Evolutionary conservation across 352 stramenopile species (phyloP).

Genomic region (Phytopythium cucurbitacearum): DNA sequence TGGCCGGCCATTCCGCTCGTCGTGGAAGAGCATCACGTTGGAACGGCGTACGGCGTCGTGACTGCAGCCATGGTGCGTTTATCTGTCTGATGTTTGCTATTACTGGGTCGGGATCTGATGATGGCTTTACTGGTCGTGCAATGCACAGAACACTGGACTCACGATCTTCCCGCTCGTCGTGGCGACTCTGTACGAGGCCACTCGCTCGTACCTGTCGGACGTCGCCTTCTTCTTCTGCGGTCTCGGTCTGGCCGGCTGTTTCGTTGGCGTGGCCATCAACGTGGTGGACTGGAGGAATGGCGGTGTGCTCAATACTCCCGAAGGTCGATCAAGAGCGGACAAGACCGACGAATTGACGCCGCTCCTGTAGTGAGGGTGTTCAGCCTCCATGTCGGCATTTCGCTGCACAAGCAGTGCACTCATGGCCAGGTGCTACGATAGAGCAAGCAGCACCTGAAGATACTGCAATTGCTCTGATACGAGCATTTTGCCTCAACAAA

Average conservation of each 20-base stretch:
- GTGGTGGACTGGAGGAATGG: constrained; percentile 15
- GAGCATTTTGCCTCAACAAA: neutral
- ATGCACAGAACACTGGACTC: constrained; percentile 51
- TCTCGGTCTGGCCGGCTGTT: constrained; percentile 25
- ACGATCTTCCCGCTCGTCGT: constrained; percentile 61
- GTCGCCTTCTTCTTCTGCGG: constrained; percentile 57
- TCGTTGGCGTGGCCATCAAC: constrained; percentile 39
- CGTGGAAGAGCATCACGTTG: constrained; percentile 85
- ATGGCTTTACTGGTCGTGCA: neutral
- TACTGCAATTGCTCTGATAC: no score
- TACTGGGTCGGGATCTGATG: neutral
- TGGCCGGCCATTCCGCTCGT: constrained; percentile 92
- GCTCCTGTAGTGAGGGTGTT: neutral
- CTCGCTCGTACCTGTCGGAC: constrained; percentile 33
- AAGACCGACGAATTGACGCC: constrained; percentile 5
- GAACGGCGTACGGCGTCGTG: constrained; percentile 91
- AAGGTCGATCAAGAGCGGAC: neutral
- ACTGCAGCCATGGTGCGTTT: constrained; percentile 84
- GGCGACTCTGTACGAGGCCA: constrained; percentile 34
- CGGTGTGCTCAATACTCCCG: constrained; percentile 1
- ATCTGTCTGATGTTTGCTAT: neutral
- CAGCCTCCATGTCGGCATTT: neutral
- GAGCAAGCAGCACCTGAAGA: no score
- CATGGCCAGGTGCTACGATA: no score
- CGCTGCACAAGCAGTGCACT: no score